These are phyloP conservation scores for Chlamydomonas sp. DNA, from an alignment of 139 green algal genomes.

Conservation along the genomic window DNA sequence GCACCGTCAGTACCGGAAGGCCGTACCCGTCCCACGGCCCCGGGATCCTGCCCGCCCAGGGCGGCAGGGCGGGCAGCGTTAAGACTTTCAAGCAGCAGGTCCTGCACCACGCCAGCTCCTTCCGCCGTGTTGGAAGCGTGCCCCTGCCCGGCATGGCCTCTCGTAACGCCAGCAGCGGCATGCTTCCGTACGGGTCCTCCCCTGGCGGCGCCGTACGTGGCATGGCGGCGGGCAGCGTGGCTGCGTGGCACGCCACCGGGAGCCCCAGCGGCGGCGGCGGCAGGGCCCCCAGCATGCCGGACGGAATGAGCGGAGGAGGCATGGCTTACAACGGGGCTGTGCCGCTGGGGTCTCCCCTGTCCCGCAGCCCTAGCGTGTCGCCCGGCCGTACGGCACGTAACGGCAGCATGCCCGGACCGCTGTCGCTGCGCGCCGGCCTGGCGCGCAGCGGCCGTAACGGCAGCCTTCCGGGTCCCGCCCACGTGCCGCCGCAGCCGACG, in stretches of 20 bases:
- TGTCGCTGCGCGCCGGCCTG: constrained; percentile 7
- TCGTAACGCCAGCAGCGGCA: no score
- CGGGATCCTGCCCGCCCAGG: no score
- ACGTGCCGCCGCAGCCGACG: not conserved
- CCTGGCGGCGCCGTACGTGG: no score
- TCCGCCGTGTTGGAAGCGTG: no score
- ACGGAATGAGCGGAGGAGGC: not conserved
- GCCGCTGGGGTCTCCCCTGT: no score
- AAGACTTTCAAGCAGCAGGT: no score
- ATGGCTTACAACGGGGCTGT: not conserved
- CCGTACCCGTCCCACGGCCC: no score
- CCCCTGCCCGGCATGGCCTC: no score
- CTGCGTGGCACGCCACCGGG: not conserved
- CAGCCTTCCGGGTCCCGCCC: constrained; percentile 20
- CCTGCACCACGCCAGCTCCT: no score
- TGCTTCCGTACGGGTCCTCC: not conserved
- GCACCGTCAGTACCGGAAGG: no score
- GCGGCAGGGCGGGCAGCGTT: no score
- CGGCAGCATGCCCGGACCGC: constrained; percentile 19
- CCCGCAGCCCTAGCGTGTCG: not conserved
- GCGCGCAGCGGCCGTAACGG: constrained; percentile 5
- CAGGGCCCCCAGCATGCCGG: not conserved
- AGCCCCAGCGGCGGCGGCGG: not conserved
- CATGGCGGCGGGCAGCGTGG: not conserved
- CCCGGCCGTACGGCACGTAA: not conserved